Conservation (phyloP, 1,139 yeast genomes). For the Meyerozyma elateridarum region DNA sequence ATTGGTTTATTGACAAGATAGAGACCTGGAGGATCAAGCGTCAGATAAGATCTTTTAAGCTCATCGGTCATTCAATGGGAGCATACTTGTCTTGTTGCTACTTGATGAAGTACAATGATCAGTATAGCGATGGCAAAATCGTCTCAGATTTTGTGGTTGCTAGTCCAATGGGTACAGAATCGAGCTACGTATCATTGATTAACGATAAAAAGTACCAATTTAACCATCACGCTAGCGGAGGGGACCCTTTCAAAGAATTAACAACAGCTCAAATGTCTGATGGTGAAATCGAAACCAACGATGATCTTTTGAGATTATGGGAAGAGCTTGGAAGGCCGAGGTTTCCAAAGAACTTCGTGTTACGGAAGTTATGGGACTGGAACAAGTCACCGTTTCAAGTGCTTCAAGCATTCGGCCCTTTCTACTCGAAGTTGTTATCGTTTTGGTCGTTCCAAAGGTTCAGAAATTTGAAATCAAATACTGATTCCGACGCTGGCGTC, state of each 20-base stretch:
- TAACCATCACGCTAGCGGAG: constrained; percentile 28
- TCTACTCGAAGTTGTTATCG: constrained; percentile 38
- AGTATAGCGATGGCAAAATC: constrained; percentile 11
- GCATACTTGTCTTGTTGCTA: constrained; percentile 40
- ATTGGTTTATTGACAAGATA: constrained; percentile 40
- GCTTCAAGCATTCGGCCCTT: constrained; percentile 35
- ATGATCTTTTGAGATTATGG: constrained; percentile 27
- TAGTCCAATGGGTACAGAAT: constrained; percentile 47
- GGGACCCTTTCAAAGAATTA: constrained; percentile 19
- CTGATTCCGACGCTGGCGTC: constrained; percentile 5
- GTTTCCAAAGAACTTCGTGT: constrained; percentile 33
- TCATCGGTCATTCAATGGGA: constrained; percentile 44
- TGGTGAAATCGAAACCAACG: constrained; percentile 13
- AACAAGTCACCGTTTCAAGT: constrained; percentile 39
- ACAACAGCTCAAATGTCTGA: constrained; percentile 8
- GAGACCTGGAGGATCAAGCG: constrained; percentile 34
- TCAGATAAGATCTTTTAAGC: constrained; percentile 22
- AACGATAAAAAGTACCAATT: constrained; percentile 28
- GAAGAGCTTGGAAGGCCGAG: constrained; percentile 33
- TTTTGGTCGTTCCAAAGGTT: constrained; percentile 42
- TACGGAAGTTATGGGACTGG: constrained; percentile 35
- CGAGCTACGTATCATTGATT: constrained; percentile 32
- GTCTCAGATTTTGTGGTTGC: constrained; percentile 32
- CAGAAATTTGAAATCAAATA: constrained; percentile 22
- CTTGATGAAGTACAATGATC: constrained; percentile 34